Evolutionary conservation across 345 rosid species (phyloP), one percentile per base, ranked within the genome.

Genomic region (Carallia brachiata): DNA sequence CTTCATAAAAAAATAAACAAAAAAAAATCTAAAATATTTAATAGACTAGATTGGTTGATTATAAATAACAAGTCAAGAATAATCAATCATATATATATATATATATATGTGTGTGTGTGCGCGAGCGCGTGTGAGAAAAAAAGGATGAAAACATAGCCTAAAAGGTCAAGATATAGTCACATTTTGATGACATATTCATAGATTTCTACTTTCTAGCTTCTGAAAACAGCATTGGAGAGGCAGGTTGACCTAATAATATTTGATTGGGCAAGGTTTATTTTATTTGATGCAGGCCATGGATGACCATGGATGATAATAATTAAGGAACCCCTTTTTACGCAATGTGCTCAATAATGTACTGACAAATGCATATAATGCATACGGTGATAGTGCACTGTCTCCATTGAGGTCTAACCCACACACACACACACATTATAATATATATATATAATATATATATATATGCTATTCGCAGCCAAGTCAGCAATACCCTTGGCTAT

Each of bases 231-330:
- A 72, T 61, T 71, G 62, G 71, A 75, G 75, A 59, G n/a, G 63
- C 63, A 59, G 66, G 57, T 75, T 79, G 83, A 72, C 79, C 71
- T 18, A 30, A 39, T 3, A 5, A 31, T 50, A 36, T 15, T 19
- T 37, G 62, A 66, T 31, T 47, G 53, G 16, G 9, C 55, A 12
- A 28, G 36, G 15, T 31, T 19, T 19, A 12, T 36, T 16, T 7
- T 54, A 1, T 54, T 32, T 61, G 58, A 36, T 66, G 61, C 37
- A 53, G 27, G n/a, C 61, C 27, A 68, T 27, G 30, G 27, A 30
- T 15, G 60, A 69, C 61, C 27, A 68, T 27, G 30, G 27, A 30
- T 15, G 60, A 69, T 13, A 13, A 27, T 56, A 50, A 36, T 34
- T 23, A 23, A 23, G 23, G 50, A 6, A 40, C 6, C 0, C 18